Evolutionary conservation across 352 stramenopile species (phyloP).

Genomic region (Pythium aphanidermatum): DNA sequence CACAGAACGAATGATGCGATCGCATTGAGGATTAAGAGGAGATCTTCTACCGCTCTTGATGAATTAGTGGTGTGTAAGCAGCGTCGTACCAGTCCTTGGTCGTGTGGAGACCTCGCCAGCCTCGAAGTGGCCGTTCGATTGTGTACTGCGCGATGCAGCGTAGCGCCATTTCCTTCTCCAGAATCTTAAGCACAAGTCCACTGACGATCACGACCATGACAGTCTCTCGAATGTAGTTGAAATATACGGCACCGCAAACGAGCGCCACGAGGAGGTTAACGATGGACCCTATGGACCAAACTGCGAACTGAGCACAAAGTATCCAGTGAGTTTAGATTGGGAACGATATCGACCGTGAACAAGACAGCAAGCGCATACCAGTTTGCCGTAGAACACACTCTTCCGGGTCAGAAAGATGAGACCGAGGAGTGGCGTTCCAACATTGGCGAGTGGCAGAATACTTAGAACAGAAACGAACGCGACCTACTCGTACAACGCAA

Average conservation of each 20-base stretch:
- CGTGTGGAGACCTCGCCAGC: slow-evolving; percentile 75
- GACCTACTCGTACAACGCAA: slow-evolving; percentile 22
- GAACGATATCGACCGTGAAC: not conserved
- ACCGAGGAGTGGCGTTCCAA: slow-evolving; percentile 58
- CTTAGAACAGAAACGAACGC: slow-evolving; percentile 52
- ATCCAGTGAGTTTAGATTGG: not conserved
- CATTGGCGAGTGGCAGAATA: slow-evolving; percentile 52
- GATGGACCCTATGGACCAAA: slow-evolving; percentile 68
- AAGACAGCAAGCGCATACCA: slow-evolving; percentile 21
- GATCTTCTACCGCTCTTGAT: slow-evolving; percentile 38
- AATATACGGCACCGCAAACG: slow-evolving; percentile 44
- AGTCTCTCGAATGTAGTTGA: slow-evolving; percentile 62
- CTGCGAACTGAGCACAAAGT: slow-evolving; percentile 28
- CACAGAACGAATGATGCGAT: slow-evolving; percentile 9
- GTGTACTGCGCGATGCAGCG: slow-evolving; percentile 77
- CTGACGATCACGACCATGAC: slow-evolving; percentile 50
- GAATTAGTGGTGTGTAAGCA: slow-evolving; percentile 71
- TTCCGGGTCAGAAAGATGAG: slow-evolving; percentile 65
- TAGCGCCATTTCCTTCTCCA: slow-evolving; percentile 60
- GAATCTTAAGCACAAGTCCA: slow-evolving; percentile 58
- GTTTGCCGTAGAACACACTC: slow-evolving; percentile 70
- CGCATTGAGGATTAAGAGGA: slow-evolving; percentile 1
- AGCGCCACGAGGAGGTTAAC: slow-evolving; percentile 69
- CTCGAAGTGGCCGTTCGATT: slow-evolving; percentile 49
- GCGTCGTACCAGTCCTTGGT: slow-evolving; percentile 86